phyloP scores from a whole-genome alignment of 192 early-diverging fungal genomes.

The Thoreauomyces humboldtii region DNA sequence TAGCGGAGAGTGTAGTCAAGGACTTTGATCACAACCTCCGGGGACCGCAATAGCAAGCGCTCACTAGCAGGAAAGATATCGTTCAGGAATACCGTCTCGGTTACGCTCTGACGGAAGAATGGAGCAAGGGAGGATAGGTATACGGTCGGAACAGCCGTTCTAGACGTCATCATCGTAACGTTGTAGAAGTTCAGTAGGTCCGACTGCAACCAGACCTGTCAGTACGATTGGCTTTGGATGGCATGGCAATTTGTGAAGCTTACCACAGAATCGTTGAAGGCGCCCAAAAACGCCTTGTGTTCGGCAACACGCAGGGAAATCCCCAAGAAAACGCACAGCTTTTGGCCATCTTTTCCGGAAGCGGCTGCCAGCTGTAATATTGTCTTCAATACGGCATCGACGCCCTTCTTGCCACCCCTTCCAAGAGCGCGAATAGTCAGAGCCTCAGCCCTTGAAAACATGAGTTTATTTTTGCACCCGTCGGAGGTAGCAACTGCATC shows the following conservation, averaged over 20 bases:
- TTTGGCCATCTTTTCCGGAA: conserved; percentile 16
- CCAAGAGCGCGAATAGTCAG: background rate
- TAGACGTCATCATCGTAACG: conserved; percentile 36
- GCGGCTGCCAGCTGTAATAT: conserved; percentile 2
- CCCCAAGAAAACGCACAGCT: conserved; percentile 4
- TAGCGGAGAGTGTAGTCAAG: conserved; percentile 49
- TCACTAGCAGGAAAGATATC: conserved; percentile 66
- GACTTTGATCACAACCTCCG: conserved; percentile 73
- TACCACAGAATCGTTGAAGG: too few species aligned
- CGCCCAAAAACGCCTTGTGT: background rate
- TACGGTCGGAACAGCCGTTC: conserved; percentile 36
- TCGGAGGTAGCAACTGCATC: conserved; percentile 47
- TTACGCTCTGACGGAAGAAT: conserved; percentile 8
- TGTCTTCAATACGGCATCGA: conserved; percentile 1
- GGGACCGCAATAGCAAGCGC: conserved; percentile 79
- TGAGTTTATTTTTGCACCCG: conserved; percentile 41
- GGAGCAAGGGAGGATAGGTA: conserved; percentile 39
- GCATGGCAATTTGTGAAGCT: too few species aligned
- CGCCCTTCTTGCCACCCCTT: conserved; percentile 2
- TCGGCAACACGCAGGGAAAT: background rate
- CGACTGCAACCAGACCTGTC: conserved; percentile 43
- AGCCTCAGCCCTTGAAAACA: conserved; percentile 4
- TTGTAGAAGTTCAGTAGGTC: conserved; percentile 48
- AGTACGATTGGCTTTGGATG: too few species aligned
- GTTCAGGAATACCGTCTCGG: conserved; percentile 1